phyloP scores from a whole-genome alignment of 2,329 filamentous ascomycete genomes.

The Pseudogymnoascus sp. region DNA sequence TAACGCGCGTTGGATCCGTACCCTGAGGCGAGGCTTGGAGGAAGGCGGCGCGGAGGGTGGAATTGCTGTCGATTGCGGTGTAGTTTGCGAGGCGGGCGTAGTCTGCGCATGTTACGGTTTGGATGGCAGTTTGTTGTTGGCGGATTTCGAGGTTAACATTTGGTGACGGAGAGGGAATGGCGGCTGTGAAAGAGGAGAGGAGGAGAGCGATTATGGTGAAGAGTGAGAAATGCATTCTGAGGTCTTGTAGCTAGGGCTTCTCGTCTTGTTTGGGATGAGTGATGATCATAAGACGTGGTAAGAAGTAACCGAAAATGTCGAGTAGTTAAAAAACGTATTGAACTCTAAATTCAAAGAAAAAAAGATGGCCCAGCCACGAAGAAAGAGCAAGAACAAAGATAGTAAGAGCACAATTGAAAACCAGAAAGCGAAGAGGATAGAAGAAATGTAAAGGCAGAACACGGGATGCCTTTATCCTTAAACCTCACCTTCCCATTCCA shows the following conservation, averaged over 20 bases:
- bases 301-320: neutral
- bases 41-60: conserved; percentile 38
- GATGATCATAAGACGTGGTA: neutral
- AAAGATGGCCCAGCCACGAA: conserved; percentile 13
- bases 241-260: neutral
- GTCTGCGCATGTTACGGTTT: conserved; percentile 28
- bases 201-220: neutral
- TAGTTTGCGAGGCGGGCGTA: conserved; percentile 39
- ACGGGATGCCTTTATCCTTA: neutral
- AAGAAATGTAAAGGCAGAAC: neutral
- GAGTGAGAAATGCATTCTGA: conserved; percentile 8
- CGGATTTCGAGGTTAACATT: neutral
- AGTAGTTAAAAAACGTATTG: neutral
- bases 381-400: neutral
- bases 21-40: conserved; percentile 35
- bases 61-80: conserved; percentile 37
- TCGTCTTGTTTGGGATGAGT: neutral
- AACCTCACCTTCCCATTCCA: neutral
- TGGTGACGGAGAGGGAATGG: neutral
- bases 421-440: neutral
- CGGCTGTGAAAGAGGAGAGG: conserved; percentile 1
- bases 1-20: conserved; percentile 30
- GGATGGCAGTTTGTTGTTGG: neutral
- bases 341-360: neutral
- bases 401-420: neutral